These are phyloP conservation scores for Alternaria ethzedia DNA, from an alignment of 2,329 filamentous ascomycete genomes.

Conservation along the genomic window DNA sequence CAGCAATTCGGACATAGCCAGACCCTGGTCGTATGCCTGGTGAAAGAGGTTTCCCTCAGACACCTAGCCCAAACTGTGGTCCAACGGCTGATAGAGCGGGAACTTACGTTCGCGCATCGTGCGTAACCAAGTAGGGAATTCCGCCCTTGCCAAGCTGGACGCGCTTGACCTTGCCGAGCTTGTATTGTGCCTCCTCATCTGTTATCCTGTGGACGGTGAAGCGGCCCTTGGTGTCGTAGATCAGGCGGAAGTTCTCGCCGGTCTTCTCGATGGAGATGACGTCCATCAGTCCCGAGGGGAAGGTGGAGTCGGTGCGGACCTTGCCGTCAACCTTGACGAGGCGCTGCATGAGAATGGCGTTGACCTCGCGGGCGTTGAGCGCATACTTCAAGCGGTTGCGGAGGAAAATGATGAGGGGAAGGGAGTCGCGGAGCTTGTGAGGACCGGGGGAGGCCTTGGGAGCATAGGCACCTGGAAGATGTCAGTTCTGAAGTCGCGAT, in stretches of 20 bases:
- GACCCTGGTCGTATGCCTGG: constrained; percentile 99
- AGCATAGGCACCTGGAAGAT: constrained; percentile 58
- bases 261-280: constrained; percentile 99
- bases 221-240: constrained; percentile 99
- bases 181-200: constrained; percentile 98
- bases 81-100: constrained; percentile 99
- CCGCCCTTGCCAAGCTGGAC: constrained; percentile 99
- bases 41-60: constrained; percentile 56
- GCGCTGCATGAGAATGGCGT: constrained; percentile 98
- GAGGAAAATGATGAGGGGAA: constrained; percentile 93
- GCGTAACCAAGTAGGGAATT: constrained; percentile 99
- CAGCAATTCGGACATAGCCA: constrained; percentile 65
- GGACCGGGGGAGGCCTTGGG: constrained; percentile 80
- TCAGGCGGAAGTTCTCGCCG: constrained; percentile 99
- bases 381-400: constrained; percentile 94
- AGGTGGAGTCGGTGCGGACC: constrained; percentile 98
- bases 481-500: constrained; percentile 23
- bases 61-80: constrained; percentile 59
- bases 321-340: constrained; percentile 99
- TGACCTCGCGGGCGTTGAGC: constrained; percentile 97
- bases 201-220: constrained; percentile 99
- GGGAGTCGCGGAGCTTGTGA: constrained; percentile 99
- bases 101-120: constrained; percentile 99
- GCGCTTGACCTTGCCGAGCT: constrained; percentile 99
- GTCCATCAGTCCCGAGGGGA: constrained; percentile 98